Evolutionary conservation across 2,329 filamentous ascomycete genomes (phyloP), one percentile per base, ranked within the genome.

Genomic region (Blastomyces emzantsi): DNA sequence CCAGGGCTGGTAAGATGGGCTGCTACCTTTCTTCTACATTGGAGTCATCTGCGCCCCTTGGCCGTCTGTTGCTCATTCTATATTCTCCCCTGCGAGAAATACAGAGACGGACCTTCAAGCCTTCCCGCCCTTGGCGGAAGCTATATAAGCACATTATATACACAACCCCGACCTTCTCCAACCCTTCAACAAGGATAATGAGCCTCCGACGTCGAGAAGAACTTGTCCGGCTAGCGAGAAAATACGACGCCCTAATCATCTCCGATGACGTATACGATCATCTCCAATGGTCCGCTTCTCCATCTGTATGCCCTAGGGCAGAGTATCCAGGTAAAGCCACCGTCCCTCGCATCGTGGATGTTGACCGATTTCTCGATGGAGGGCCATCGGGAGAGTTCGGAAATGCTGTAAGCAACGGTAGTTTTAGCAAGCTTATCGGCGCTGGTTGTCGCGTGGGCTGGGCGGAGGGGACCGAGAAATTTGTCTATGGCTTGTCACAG

Each of bases 231-330:
- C 76, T 97, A 7, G 93, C 93, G 0, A 83, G 93, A 63, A 80
- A 86, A 64, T 85, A 88, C 73, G 87, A 97, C 73, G 90, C 90
- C 7, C 82, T 97, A n/a, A 76, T 97, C 63, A 82, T 97, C 36
- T 85, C 85, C 59, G 93, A 97, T 76, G 94, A 99, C 74, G 92
- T 97, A 11, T 99, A 99, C 73, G 93, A 97, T 74, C 88, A 93
- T 68, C 81, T 97, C 5, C 89, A 92, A 73, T 97, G 92, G 90
- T 83, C 85, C 2, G 70, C 79, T 17, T 43, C 36, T 15, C 2
- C 55, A 17, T 43, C 36, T 17, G 3, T 0, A 71, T 77, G 55
- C 47, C 69, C 39, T 25, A 5, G 2, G 15, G 3, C 0, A 25
- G 22, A 41, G 28, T 58, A 58, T 43, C 36, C 55, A 28, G 8